Evolutionary conservation across 192 early-diverging fungal species (phyloP).

Genomic region (Obelidium mucronatum): DNA sequence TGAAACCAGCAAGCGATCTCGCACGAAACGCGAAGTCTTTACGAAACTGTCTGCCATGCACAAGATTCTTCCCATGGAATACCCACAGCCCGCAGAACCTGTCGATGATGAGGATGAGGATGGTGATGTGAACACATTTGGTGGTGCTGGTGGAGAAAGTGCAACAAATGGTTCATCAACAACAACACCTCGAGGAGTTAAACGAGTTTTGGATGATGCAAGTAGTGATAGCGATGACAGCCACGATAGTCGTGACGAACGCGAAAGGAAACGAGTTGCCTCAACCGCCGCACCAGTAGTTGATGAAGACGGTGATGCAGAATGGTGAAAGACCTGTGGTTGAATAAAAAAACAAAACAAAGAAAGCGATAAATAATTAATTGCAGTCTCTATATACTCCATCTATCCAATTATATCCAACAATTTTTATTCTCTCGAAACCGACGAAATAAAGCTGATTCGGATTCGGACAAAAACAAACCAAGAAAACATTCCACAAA

Average conservation of each 20-base stretch:
- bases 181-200: not conserved
- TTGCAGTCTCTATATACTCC: too few relatives aligned
- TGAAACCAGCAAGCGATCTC: slow-evolving; percentile 1
- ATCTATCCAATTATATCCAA: too few relatives aligned
- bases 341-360: too few relatives aligned
- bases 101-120: not conserved
- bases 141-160: too few relatives aligned
- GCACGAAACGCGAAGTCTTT: slow-evolving; percentile 2
- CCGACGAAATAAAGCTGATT: too few relatives aligned
- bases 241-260: not conserved
- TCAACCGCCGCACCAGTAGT: too few relatives aligned
- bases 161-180: not conserved
- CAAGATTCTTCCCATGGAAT: slow-evolving; percentile 13
- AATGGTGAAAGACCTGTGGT: too few relatives aligned
- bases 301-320: slow-evolving; percentile 39
- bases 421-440: too few relatives aligned
- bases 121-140: not conserved
- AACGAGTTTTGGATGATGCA: not conserved
- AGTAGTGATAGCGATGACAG: slow-evolving; percentile 1
- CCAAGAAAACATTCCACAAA: too few relatives aligned
- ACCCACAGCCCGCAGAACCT: slow-evolving; percentile 3
- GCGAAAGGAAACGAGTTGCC: not conserved
- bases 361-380: too few relatives aligned
- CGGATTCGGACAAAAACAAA: too few relatives aligned
- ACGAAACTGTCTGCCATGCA: slow-evolving; percentile 4